A percentile compares a stretch with the other conserved stretches of the same genome.
Evolutionary conservation across 805 yeast genomes (phyloP).

Genomic region (Jamesozyma spencerorum): DNA sequence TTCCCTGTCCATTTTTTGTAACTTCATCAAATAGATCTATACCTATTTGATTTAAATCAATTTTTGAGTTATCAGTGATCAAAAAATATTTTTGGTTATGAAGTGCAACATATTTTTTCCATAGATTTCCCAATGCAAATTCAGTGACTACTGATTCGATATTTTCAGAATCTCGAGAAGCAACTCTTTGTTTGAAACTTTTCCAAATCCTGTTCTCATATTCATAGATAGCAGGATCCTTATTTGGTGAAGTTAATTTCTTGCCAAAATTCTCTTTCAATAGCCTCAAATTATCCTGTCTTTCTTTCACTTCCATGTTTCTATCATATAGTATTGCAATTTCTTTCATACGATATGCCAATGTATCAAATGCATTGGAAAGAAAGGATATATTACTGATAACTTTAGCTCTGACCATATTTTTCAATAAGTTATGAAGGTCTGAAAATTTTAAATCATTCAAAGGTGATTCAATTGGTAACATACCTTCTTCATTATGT

Average conservation of each 20-base stretch:
- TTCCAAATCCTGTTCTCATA: slow-evolving; percentile 19
- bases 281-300: slow-evolving; percentile 7
- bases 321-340: slow-evolving; percentile 19
- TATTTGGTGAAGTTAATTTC: slow-evolving; percentile 14
- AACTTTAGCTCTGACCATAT: slow-evolving; percentile 13
- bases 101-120: slow-evolving; percentile 1
- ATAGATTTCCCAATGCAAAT: neutral
- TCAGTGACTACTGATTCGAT: slow-evolving; percentile 1
- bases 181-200: slow-evolving; percentile 1
- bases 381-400: slow-evolving; percentile 12
- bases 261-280: slow-evolving; percentile 12
- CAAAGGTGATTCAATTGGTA: slow-evolving; percentile 9
- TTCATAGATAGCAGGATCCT: slow-evolving; percentile 21
- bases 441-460: slow-evolving; percentile 13
- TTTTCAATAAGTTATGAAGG: slow-evolving; percentile 12
- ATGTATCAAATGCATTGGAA: slow-evolving; percentile 14
- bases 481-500: slow-evolving; percentile 6
- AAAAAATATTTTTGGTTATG: neutral
- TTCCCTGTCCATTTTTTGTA: neutral
- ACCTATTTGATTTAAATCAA: slow-evolving; percentile 5
- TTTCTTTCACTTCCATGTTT: slow-evolving; percentile 8
- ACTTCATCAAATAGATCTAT: slow-evolving; percentile 5
- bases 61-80: neutral
- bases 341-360: slow-evolving; percentile 24
- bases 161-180: neutral